Percentiles rank a stretch among this genome's conserved stretches.
Conservation (phyloP, 2,329 filamentous ascomycete genomes). For the Huntiella decipiens region DNA sequence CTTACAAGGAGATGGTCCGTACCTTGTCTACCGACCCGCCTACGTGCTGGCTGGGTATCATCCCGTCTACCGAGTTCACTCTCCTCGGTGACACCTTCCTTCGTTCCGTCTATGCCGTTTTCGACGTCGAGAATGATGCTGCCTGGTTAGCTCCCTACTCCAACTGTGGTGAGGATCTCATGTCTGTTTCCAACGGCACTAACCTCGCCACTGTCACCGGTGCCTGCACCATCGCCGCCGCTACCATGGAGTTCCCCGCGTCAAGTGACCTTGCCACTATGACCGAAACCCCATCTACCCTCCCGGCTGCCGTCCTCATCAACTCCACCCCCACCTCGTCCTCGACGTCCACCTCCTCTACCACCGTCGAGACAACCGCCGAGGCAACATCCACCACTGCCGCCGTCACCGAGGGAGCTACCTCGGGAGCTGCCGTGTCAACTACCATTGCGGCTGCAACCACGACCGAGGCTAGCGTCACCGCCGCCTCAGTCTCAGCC, state of each 20-base stretch:
- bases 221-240: constrained; percentile 3
- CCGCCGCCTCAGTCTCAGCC: background rate
- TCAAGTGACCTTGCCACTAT: constrained; percentile 1
- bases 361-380: background rate
- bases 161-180: constrained; percentile 25
- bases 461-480: background rate
- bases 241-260: background rate
- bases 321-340: background rate
- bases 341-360: background rate
- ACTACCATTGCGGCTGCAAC: background rate
- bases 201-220: constrained; percentile 9
- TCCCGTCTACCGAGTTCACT: constrained; percentile 26
- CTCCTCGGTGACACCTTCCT: constrained; percentile 36
- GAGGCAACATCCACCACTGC: background rate
- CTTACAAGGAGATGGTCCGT: constrained; percentile 26
- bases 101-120: constrained; percentile 32
- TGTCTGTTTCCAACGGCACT: constrained; percentile 7
- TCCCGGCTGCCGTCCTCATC: background rate
- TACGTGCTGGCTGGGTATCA: constrained; percentile 31
- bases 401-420: background rate
- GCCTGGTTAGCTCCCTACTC: constrained; percentile 31
- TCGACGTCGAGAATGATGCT: constrained; percentile 29
- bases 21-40: constrained; percentile 13
- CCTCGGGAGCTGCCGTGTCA: background rate
- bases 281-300: background rate